Evolutionary conservation across 2,329 filamentous ascomycete genomes (phyloP).

Genomic region (Myrmaecium sp.): DNA sequence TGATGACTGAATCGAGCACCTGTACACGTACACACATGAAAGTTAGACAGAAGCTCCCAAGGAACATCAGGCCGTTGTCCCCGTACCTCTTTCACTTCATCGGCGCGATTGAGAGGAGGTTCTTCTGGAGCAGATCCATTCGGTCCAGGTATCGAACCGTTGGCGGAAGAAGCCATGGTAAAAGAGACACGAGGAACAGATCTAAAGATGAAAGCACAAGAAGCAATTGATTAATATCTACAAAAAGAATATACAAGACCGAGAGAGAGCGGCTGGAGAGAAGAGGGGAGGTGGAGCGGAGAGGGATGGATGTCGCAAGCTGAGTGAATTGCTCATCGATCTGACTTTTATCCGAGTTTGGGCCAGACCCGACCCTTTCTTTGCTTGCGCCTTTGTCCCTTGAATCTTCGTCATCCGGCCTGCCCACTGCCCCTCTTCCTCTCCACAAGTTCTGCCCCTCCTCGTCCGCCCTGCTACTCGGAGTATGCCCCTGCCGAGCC

Average conservation of each 20-base stretch:
- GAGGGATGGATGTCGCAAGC: neutral
- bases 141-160: slow-evolving; percentile 3
- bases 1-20: slow-evolving; percentile 52
- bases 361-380: too few species aligned
- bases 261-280: too few species aligned
- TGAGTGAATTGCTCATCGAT: too few species aligned
- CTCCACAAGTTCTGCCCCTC: too few species aligned
- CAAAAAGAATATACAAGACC: neutral
- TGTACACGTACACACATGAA: slow-evolving; percentile 19
- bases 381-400: too few species aligned
- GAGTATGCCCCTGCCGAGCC: too few species aligned
- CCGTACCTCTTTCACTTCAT: slow-evolving; percentile 22
- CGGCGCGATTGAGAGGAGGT: slow-evolving; percentile 14
- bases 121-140: slow-evolving; percentile 4
- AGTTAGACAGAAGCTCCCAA: slow-evolving; percentile 4
- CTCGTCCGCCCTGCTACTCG: too few species aligned
- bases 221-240: neutral
- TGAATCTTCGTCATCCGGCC: too few species aligned
- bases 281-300: neutral
- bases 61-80: neutral
- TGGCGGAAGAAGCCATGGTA: slow-evolving; percentile 11
- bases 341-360: too few species aligned
- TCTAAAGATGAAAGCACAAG: neutral
- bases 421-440: too few species aligned
- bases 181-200: neutral